Base-by-base conservation (phyloP, 2,329 filamentous ascomycete genomes). In the Mycosphaerella arachidis region DNA sequence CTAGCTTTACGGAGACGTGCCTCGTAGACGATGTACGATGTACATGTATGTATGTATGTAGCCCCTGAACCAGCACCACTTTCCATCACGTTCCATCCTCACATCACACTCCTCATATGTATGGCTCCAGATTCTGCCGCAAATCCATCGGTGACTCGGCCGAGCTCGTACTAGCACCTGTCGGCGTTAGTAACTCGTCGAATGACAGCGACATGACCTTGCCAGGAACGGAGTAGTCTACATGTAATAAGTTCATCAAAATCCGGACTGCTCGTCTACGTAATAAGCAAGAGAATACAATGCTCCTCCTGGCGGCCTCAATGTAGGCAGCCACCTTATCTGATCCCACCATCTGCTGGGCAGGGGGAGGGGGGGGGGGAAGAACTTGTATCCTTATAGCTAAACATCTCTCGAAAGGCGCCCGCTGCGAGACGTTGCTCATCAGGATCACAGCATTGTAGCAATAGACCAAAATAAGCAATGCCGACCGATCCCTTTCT, bases 401-500 rank as follows among this genome's bases (percentile, higher is more conserved):
- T 50, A 12, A 16, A 27, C 46, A 50, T 27, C 46, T 27, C 46
- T 7, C 40, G 18, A 43, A 29, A 50, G 46, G 46, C 20, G 46
- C 20, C 18, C 20, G 12, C 18, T 16, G 46, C 20, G 12, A 18
- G 46, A 29, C 46, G 18, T 29, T 18, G 9, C 9, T 9, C 9
- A 50, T 9, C 9, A 50, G 20, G 10, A 20, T 16, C 12, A 16
- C 10, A 20, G 18, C 13, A 29, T 12, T 12, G 33, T 16, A 43
- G 40, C n/a, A 43, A n/a, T 18, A 31, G 29, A 24, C 24, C 30
- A 35, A 29, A 30, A 52, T 10, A 52, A 29, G 30, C 12, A 35
- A 66, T 66, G 63, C 63, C 63, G 16, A 63, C 63, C 13, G 63
- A 66, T 54, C 63, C 63, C 4, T 63, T 66, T 24, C 56, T 66